phyloP scores from a whole-genome alignment of 306 rosid species.

The Cicer cuneatum region DNA sequence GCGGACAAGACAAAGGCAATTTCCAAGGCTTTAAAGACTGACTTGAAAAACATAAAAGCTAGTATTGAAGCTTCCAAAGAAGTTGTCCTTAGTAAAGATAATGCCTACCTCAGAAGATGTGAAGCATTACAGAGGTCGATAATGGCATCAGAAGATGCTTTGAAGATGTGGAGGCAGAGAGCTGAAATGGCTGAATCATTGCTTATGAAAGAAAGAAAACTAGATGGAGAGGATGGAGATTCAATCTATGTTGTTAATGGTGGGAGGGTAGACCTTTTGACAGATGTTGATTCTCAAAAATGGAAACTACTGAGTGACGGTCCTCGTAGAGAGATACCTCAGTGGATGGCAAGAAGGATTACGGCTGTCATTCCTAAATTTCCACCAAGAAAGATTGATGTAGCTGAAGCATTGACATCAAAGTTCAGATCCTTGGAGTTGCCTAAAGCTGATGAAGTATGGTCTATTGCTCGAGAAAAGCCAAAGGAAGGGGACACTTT shows the following conservation, averaged over 20 bases:
- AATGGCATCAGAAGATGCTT: conserved; percentile 66
- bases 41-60: conserved; percentile 67
- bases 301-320: conserved; percentile 79
- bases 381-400: conserved; percentile 72
- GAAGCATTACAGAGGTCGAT: conserved; percentile 72
- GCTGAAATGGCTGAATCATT: conserved; percentile 70
- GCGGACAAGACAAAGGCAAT: conserved; percentile 61
- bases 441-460: conserved; percentile 71
- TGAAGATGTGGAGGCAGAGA: conserved; percentile 71
- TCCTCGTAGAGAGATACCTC: conserved; percentile 85
- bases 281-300: conserved; percentile 67
- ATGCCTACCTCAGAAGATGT: conserved; percentile 71
- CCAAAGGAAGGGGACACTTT: conserved; percentile 71
- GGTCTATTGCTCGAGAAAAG: conserved; percentile 83
- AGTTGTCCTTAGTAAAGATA: conserved; percentile 55
- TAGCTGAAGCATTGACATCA: conserved; percentile 63
- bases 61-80: conserved; percentile 74
- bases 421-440: conserved; percentile 69
- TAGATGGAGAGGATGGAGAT: conserved; percentile 54
- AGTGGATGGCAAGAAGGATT: conserved; percentile 84
- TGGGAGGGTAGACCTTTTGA: conserved; percentile 77
- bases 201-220: conserved; percentile 60
- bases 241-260: conserved; percentile 66
- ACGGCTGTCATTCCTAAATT: conserved; percentile 66
- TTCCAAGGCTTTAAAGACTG: conserved; percentile 66